Percentiles rank a stretch among this genome's conserved stretches.
These are phyloP conservation scores for Beta corolliflora DNA, from an alignment of 179 eudicot genomes.

Conservation along the genomic window DNA sequence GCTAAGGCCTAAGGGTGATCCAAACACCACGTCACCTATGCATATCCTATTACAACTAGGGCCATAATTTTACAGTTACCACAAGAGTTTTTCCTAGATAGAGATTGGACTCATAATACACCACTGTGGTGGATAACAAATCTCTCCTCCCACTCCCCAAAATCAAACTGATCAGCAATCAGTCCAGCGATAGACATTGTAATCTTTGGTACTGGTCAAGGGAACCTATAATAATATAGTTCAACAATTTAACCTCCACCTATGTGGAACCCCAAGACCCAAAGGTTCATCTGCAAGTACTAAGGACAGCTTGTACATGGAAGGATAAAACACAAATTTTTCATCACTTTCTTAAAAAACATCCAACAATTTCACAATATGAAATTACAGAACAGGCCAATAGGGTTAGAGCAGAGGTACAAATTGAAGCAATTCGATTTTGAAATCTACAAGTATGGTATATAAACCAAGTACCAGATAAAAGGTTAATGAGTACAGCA, in stretches of 20 bases:
- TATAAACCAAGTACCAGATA: conserved; percentile 59
- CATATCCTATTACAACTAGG: not conserved
- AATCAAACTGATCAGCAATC: too few relatives aligned
- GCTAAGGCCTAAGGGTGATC: not conserved
- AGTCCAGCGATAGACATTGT: too few relatives aligned
- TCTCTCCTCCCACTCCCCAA: too few relatives aligned
- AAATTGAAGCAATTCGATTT: not conserved
- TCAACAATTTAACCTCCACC: too few relatives aligned
- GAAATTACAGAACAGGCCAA: not conserved
- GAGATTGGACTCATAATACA: too few relatives aligned
- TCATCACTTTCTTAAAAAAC: not conserved
- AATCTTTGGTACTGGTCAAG: too few relatives aligned
- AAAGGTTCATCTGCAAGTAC: not conserved
- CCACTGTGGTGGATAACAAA: too few relatives aligned
- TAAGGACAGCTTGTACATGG: not conserved
- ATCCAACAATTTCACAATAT: too few relatives aligned
- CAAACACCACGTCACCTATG: not conserved
- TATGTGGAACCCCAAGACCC: too few relatives aligned
- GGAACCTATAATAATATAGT: too few relatives aligned
- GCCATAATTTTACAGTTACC: not conserved
- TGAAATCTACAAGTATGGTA: not conserved
- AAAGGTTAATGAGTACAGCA: conserved; percentile 50
- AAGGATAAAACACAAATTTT: not conserved
- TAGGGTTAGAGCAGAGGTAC: not conserved
- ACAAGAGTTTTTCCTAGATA: not conserved